Conservation (phyloP, 176 grass and related monocot species). For the Juncus inflexus region DNA sequence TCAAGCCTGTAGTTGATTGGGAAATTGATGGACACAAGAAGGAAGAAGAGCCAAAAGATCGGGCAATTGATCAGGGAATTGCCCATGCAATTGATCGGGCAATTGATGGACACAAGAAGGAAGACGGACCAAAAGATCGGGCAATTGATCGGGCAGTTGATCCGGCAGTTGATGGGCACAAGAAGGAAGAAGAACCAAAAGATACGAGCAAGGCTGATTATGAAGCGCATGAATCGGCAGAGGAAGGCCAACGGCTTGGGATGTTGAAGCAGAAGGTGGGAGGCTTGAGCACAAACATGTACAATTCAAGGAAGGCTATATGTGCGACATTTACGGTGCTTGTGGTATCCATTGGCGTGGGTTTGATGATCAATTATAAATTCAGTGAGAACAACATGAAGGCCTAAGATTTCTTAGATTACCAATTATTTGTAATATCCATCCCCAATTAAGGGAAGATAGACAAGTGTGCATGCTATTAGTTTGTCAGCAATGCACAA, state of each 20-base stretch:
- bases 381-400: not conserved
- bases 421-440: no score
- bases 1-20: not conserved
- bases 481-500: no score
- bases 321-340: constrained; percentile 11
- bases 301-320: constrained; percentile 15
- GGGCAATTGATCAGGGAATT: no score
- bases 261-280: constrained; percentile 9
- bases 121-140: no score
- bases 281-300: not conserved
- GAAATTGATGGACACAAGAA: constrained; percentile 2
- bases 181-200: constrained; percentile 1
- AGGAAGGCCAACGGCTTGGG: not conserved
- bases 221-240: constrained; percentile 14
- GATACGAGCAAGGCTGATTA: not conserved
- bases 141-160: no score
- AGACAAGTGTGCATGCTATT: no score
- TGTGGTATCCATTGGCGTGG: constrained; percentile 24
- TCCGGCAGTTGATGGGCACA: no score
- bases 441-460: no score
- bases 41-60: constrained; percentile 1
- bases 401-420: no score
- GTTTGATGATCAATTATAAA: constrained; percentile 20
- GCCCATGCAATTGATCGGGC: no score
- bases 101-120: no score